Evolutionary conservation across 306 rosid genomes (phyloP), one percentile per base, ranked within the genome.

Genomic region (peach (Prunus persica)): DNA sequence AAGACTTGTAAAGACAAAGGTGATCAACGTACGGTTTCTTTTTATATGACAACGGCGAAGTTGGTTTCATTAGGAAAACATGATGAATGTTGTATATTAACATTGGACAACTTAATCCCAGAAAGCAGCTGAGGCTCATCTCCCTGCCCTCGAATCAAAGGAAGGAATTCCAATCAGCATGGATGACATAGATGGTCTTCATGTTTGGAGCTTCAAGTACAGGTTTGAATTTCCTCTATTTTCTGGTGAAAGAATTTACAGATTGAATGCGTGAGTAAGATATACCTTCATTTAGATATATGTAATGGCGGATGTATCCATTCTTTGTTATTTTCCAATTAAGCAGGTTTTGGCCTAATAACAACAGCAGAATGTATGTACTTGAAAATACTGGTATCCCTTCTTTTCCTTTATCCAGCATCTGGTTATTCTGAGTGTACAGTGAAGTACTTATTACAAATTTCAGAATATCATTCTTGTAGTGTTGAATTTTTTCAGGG

Each of bases 351-450:
- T 94, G 98, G 98, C 98, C 98, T 6, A 94, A 94, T 68, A 94
- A 94, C 87, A 94, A 94, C 24, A 94, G 98, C 71, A 67, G 98
- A 80, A 94, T 94, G 98, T 94, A 94, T 60, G 97, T 94, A n/a
- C 96, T 94, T 38, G 98, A 94, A 76, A 94, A 92, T 27, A 94
- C 98, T 0, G 98, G 98, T 94, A 92, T 24, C 28, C 69, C 52
- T 80, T 62, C 41, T 41, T 51, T 22, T 19, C 46, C 22, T 6
- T 2, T 10, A 13, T 54, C 20, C 19, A 56, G 22, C 61, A 56
- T 56, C 11, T 9, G 6, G 61, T 56, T 56, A 18, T 51, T 56
- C 41, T 34, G 8, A 34, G 41, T 34, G 41, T 34, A 34, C 41
- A 34, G 41, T 34, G 41, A 34, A 34, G 9, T 20, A 5, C 11